These are phyloP conservation scores for Myrica gale DNA, from an alignment of 306 rosid species.

Conservation along the genomic window DNA sequence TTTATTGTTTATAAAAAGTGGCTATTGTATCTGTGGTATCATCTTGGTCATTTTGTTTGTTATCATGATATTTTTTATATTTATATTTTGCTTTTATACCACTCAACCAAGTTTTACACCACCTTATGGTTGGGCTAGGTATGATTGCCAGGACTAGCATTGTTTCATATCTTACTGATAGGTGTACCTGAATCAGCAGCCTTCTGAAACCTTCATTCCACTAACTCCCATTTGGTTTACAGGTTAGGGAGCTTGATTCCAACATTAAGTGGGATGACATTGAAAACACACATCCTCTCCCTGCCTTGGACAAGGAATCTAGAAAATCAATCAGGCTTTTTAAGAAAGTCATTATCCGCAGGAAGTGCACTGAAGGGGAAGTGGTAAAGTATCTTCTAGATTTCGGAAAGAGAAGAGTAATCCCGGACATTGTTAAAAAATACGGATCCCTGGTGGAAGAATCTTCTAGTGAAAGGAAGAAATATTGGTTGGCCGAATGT, in stretches of 20 bases:
- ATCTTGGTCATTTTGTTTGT: background rate
- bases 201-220: constrained; percentile 22
- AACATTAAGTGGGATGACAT: constrained; percentile 84
- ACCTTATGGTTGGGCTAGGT: constrained; percentile 10
- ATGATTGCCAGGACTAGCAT: constrained; percentile 1
- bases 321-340: constrained; percentile 76
- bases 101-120: background rate
- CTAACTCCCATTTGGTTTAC: constrained; percentile 34
- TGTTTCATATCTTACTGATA: background rate
- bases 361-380: constrained; percentile 67
- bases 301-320: constrained; percentile 71
- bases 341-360: constrained; percentile 88
- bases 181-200: constrained; percentile 18
- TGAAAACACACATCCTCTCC: constrained; percentile 71
- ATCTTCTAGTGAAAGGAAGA: constrained; percentile 73
- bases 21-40: background rate
- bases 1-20: background rate
- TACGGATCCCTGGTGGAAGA: constrained; percentile 68
- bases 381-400: constrained; percentile 78
- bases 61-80: background rate
- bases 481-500: constrained; percentile 82
- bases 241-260: constrained; percentile 92
- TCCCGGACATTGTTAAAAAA: constrained; percentile 65
- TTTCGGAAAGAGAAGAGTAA: constrained; percentile 91
- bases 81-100: background rate